Evolutionary conservation across 2,329 filamentous ascomycete genomes (phyloP).

Genomic region (Diaporthe helianthi): DNA sequence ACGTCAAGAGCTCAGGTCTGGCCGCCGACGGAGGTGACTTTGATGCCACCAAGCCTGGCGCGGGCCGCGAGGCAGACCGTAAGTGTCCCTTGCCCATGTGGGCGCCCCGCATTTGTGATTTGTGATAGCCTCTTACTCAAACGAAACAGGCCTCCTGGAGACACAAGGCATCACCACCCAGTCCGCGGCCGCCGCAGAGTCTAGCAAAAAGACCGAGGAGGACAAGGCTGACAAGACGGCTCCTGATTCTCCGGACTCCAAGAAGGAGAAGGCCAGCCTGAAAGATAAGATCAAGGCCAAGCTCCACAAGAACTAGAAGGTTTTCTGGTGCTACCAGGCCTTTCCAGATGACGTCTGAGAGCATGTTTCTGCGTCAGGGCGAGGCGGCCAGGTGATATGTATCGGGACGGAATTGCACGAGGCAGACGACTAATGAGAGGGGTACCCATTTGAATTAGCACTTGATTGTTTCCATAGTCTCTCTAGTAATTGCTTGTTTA

Average conservation of each 20-base stretch:
- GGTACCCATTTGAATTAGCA: slow-evolving; percentile 30
- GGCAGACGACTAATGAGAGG: slow-evolving; percentile 22
- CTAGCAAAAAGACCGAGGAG: slow-evolving; percentile 29
- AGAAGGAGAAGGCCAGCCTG: slow-evolving; percentile 58
- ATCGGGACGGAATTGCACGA: neutral
- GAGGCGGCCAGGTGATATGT: neutral
- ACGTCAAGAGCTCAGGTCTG: slow-evolving; percentile 64
- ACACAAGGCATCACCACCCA: slow-evolving; percentile 55
- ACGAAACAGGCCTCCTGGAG: slow-evolving; percentile 56
- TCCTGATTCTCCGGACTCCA: slow-evolving; percentile 38
- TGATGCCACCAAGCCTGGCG: slow-evolving; percentile 68
- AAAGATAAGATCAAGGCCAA: slow-evolving; percentile 74
- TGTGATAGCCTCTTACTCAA: slow-evolving; percentile 1
- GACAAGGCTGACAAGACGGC: slow-evolving; percentile 37
- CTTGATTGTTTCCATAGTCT: slow-evolving; percentile 19
- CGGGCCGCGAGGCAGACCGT: slow-evolving; percentile 72
- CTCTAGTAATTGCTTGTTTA: slow-evolving; percentile 14
- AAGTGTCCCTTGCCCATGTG: slow-evolving; percentile 41
- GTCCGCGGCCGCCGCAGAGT: slow-evolving; percentile 36
- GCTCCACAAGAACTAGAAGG: slow-evolving; percentile 58
- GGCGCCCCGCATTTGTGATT: slow-evolving; percentile 37
- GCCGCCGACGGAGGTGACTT: slow-evolving; percentile 72
- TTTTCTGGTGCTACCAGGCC: slow-evolving; percentile 25
- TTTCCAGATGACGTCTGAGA: slow-evolving; percentile 14
- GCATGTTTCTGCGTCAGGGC: neutral